Conservation (phyloP, 139 green algal species). For the Penium margaritaceum region DNA sequence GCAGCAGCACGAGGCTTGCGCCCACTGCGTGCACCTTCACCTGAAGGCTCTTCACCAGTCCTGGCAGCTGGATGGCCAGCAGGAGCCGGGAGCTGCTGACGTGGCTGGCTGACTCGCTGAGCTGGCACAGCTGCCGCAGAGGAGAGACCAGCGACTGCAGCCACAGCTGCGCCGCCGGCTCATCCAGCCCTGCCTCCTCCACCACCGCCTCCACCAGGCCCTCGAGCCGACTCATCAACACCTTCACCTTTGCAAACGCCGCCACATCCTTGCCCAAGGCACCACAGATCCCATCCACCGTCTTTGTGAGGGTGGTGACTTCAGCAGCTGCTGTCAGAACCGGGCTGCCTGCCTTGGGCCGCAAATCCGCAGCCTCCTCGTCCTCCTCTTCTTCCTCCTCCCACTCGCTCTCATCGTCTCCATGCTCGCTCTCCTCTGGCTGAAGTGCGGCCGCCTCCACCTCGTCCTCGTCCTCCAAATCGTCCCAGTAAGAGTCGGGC, state of each 20-base stretch:
- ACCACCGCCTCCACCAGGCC: background rate
- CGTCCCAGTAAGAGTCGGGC: slow-evolving; percentile 1
- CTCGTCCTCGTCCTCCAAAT: background rate
- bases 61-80: no score
- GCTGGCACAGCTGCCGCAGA: no score
- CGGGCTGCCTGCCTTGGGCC: background rate
- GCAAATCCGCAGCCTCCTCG: background rate
- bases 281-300: background rate
- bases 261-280: background rate
- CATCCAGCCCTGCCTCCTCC: background rate
- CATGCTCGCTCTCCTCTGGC: background rate
- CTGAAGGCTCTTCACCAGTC: no score
- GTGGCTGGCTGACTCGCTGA: no score
- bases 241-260: background rate
- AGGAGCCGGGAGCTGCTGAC: no score
- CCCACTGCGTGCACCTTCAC: slow-evolving; percentile 7
- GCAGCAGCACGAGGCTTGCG: no score
- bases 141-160: slow-evolving; percentile 12
- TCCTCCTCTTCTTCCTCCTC: slow-evolving; percentile 1
- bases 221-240: background rate
- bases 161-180: slow-evolving; percentile 21
- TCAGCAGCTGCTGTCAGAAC: background rate
- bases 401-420: background rate
- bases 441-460: no score
- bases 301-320: no score